These are phyloP conservation scores for Spathaspora boniae DNA, from an alignment of 805 yeast species.

Conservation along the genomic window DNA sequence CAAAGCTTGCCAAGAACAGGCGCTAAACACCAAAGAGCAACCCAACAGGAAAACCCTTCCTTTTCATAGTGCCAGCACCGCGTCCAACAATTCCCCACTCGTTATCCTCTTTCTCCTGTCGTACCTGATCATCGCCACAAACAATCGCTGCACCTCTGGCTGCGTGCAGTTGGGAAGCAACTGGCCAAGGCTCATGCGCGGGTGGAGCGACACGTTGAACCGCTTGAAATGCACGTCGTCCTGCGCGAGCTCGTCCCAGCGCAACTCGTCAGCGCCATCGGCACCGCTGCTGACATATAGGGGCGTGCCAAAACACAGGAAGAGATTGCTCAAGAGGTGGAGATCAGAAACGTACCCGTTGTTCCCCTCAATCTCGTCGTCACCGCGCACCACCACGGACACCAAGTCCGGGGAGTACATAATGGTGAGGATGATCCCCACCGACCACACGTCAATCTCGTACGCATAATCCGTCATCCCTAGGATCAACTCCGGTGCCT, in stretches of 20 bases:
- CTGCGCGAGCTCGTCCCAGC: constrained; percentile 36
- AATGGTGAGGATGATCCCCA: constrained; percentile 59
- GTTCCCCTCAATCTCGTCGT: constrained; percentile 31
- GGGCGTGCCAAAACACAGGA: constrained; percentile 64
- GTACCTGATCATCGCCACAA: constrained; percentile 43
- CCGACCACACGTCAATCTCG: constrained; percentile 69
- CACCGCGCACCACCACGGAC: constrained; percentile 23
- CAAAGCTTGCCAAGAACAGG: no score
- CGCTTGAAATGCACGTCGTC: constrained; percentile 26
- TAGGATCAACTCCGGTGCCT: constrained; percentile 71
- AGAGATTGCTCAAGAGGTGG: constrained; percentile 51
- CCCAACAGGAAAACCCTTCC: neutral
- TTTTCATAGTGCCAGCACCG: neutral
- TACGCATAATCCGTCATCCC: constrained; percentile 52
- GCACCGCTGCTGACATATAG: constrained; percentile 10
- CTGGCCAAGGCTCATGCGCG: constrained; percentile 6
- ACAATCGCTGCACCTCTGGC: constrained; percentile 20
- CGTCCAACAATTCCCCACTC: constrained; percentile 8
- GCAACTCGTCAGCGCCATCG: constrained; percentile 14
- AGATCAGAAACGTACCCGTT: constrained; percentile 52
- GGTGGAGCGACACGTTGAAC: constrained; percentile 18
- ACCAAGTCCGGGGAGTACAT: constrained; percentile 36
- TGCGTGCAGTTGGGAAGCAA: constrained; percentile 18
- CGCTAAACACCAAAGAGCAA: no score
- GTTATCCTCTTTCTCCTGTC: constrained; percentile 20